Evolutionary conservation across 2,329 filamentous ascomycete species (phyloP).

Genomic region (Penicillium sp.): DNA sequence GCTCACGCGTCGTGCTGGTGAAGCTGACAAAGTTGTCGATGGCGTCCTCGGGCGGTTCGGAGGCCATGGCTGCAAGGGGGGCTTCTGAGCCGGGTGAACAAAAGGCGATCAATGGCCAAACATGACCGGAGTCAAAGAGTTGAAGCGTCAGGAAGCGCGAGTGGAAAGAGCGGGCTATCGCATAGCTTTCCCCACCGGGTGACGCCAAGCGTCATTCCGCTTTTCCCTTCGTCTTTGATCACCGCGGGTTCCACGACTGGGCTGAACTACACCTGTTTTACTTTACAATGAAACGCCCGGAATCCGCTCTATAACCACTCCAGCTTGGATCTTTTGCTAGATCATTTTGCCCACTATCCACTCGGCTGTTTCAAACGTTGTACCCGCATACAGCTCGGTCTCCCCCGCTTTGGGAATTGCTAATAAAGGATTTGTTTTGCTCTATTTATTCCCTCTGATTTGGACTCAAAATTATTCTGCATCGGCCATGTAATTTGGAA

Average conservation of each 20-base stretch:
- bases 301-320: no score
- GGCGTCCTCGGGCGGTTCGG: slow-evolving; percentile 42
- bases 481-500: no score
- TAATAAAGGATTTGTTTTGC: no score
- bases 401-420: no score
- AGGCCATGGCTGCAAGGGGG: slow-evolving; percentile 26
- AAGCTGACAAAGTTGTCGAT: slow-evolving; percentile 43
- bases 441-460: no score
- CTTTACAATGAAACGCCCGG: no score
- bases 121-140: background rate
- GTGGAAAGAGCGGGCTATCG: slow-evolving; percentile 6
- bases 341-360: no score
- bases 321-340: no score
- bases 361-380: no score
- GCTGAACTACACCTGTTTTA: background rate
- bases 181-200: slow-evolving; percentile 27
- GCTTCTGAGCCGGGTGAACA: background rate
- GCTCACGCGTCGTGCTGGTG: slow-evolving; percentile 40
- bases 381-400: no score
- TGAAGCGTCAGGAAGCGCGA: background rate
- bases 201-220: slow-evolving; percentile 22
- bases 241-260: background rate
- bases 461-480: no score
- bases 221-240: slow-evolving; percentile 1
- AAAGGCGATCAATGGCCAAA: background rate